Conservation (phyloP, 192 early-diverging fungal species). For the Kickxella alabastrina region DNA sequence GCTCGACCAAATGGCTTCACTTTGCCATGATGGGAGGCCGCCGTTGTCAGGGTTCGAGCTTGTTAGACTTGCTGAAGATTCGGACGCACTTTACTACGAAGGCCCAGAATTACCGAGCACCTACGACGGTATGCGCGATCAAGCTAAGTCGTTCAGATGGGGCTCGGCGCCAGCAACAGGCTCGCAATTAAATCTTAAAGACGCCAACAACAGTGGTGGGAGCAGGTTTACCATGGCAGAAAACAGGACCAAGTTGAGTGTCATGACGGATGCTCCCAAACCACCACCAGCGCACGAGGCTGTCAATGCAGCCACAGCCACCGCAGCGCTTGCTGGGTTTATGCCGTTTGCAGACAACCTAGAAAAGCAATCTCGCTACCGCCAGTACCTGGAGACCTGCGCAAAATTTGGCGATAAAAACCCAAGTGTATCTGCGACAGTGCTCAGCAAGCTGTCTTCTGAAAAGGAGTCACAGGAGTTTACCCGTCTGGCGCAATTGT, state of each 20-base stretch:
- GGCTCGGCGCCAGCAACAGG: too few relatives aligned
- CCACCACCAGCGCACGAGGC: slow-evolving; percentile 3
- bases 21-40: slow-evolving; percentile 11
- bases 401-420: too few relatives aligned
- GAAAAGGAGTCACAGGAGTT: too few relatives aligned
- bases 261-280: slow-evolving; percentile 4
- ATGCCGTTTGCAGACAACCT: slow-evolving; percentile 7
- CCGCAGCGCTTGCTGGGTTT: slow-evolving; percentile 12
- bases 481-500: too few relatives aligned
- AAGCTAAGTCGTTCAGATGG: too few relatives aligned
- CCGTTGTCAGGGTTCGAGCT: slow-evolving; percentile 24
- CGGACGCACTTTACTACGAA: background rate
- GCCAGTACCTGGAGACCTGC: slow-evolving; percentile 1
- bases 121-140: slow-evolving; percentile 13
- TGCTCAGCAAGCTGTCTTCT: too few relatives aligned
- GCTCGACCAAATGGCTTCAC: background rate
- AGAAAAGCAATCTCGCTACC: slow-evolving; percentile 5
- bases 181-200: too few relatives aligned
- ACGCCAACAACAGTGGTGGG: too few relatives aligned
- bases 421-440: too few relatives aligned
- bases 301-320: background rate
- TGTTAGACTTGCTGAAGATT: background rate
- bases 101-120: slow-evolving; percentile 9
- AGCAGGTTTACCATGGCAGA: slow-evolving; percentile 7
- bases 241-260: background rate